These are phyloP conservation scores for Fusarium lyarnte DNA, from an alignment of 2,329 filamentous ascomycete genomes.

Conservation along the genomic window DNA sequence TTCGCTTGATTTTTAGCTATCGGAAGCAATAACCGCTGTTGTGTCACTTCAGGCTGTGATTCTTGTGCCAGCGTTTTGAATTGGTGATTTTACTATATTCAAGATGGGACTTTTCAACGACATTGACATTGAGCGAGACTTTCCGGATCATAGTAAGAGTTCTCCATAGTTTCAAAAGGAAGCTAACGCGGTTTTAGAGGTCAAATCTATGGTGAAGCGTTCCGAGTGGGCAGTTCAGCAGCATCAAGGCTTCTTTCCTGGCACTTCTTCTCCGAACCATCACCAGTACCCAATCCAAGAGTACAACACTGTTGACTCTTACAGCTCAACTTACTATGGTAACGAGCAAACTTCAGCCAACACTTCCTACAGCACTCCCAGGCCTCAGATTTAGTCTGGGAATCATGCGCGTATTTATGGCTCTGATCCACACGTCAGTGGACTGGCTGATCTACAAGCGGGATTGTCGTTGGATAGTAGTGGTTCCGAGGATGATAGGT, in stretches of 20 bases:
- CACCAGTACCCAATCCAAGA: background rate
- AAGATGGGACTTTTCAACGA: slow-evolving; percentile 12
- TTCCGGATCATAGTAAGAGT: slow-evolving; percentile 1
- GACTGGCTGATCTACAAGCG: slow-evolving; percentile 21
- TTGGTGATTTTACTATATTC: background rate
- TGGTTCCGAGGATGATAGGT: background rate
- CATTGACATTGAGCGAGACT: slow-evolving; percentile 4
- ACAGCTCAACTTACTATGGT: background rate
- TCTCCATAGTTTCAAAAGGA: rapidly evolving
- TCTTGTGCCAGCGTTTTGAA: background rate
- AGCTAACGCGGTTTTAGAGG: background rate
- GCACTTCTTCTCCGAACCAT: background rate
- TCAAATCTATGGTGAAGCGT: background rate
- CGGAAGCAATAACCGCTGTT: background rate
- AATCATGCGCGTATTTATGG: slow-evolving; percentile 18
- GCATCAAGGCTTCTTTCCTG: background rate
- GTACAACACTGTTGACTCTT: background rate
- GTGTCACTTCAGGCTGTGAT: background rate
- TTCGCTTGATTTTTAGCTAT: background rate
- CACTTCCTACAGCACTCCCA: slow-evolving; percentile 12
- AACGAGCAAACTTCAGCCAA: background rate
- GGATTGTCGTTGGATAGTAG: slow-evolving; percentile 1
- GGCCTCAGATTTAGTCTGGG: slow-evolving; percentile 19
- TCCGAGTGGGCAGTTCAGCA: background rate
- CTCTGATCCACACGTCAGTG: slow-evolving; percentile 1